Percentiles rank a stretch among this genome's conserved stretches.
Conservation (phyloP, 441 rosid species). For the Gossypium gossypioides region DNA sequence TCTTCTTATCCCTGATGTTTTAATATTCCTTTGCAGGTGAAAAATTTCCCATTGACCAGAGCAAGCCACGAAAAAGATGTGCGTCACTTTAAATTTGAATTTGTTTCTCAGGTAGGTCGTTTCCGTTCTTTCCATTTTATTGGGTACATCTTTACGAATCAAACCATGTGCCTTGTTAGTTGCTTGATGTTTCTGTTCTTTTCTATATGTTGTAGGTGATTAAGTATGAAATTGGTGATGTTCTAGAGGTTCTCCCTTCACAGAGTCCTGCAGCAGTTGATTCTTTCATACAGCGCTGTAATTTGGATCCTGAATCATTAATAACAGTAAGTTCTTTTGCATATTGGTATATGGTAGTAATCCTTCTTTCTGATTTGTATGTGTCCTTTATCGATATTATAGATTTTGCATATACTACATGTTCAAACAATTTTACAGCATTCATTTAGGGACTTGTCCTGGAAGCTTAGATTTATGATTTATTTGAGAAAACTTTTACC, state of each 20-base stretch:
- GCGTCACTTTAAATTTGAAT: slow-evolving; percentile 81
- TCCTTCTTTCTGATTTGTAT: slow-evolving; percentile 2
- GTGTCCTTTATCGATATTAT: background rate
- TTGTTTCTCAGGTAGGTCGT: slow-evolving; percentile 56
- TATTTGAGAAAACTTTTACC: background rate
- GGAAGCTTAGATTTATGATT: background rate
- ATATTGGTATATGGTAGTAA: slow-evolving; percentile 1
- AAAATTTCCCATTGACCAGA: slow-evolving; percentile 54
- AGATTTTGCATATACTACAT: background rate
- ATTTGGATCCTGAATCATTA: slow-evolving; percentile 68
- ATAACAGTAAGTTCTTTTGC: slow-evolving; percentile 47
- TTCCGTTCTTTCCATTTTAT: background rate
- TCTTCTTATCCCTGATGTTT: slow-evolving; percentile 5
- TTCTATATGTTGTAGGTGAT: slow-evolving; percentile 33
- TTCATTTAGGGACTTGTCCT: background rate
- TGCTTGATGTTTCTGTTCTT: background rate
- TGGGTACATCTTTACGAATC: background rate
- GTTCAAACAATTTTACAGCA: background rate
- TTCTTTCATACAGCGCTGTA: slow-evolving; percentile 61
- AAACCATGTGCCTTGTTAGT: background rate
- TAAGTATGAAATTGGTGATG: slow-evolving; percentile 72
- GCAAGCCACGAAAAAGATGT: slow-evolving; percentile 68
- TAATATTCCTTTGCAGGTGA: slow-evolving; percentile 34
- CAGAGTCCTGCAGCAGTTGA: slow-evolving; percentile 57
- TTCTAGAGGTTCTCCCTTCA: slow-evolving; percentile 76